Percentiles rank a stretch among this genome's conserved stretches.
Evolutionary conservation across 2,329 filamentous ascomycete genomes (phyloP).

Genomic region (Ascochyta rabiei): DNA sequence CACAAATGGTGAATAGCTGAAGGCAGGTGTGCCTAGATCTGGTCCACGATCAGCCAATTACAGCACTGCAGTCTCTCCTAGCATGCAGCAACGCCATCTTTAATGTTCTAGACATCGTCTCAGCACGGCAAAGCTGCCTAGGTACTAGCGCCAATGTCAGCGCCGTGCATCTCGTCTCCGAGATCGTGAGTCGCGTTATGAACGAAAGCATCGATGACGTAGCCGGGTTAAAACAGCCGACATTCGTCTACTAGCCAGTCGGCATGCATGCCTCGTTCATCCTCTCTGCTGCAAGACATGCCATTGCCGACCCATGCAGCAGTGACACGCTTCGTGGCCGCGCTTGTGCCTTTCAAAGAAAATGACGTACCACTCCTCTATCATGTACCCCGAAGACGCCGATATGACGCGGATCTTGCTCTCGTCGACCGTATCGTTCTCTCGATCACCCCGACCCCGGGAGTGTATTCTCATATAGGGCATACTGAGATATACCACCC

Average conservation of each 20-base stretch:
- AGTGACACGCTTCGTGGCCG: constrained; percentile 35
- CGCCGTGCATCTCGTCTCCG: no score
- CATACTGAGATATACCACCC: constrained; percentile 17
- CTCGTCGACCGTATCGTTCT: constrained; percentile 39
- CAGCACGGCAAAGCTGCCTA: neutral
- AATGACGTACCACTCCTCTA: constrained; percentile 46
- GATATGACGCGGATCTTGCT: constrained; percentile 38
- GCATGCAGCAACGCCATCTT: neutral
- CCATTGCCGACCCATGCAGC: constrained; percentile 36
- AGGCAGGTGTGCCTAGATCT: neutral
- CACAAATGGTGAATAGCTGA: constrained; percentile 5
- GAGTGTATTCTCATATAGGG: constrained; percentile 38
- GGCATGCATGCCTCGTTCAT: neutral
- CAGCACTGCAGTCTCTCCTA: neutral
- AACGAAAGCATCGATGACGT: constrained; percentile 28
- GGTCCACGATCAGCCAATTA: neutral
- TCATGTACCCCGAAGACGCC: constrained; percentile 37
- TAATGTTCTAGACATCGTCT: neutral
- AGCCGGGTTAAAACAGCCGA: constrained; percentile 11
- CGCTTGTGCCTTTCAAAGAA: constrained; percentile 36
- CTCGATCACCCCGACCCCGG: constrained; percentile 39
- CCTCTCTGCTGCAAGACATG: constrained; percentile 17
- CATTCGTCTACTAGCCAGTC: constrained; percentile 9
- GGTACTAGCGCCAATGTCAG: neutral
- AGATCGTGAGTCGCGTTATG: neutral